Percentiles rank a stretch among this genome's conserved stretches.
Evolutionary conservation across 805 yeast genomes (phyloP).

Genomic region (Zygotorulaspora chibaensis): DNA sequence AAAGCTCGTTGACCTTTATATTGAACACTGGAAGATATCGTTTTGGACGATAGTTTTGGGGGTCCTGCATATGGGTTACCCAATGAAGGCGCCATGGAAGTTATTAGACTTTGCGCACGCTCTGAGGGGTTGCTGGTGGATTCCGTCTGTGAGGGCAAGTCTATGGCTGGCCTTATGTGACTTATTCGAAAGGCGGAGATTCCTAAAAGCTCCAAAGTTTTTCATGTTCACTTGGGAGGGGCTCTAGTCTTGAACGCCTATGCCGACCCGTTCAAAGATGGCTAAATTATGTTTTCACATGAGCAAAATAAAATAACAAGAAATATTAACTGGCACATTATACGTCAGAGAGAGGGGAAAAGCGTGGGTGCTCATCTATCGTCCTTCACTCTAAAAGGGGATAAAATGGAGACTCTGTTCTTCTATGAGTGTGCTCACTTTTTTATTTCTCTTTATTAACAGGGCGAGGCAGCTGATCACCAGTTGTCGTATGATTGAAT

Average conservation of each 20-base stretch:
- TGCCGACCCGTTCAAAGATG: constrained; percentile 7
- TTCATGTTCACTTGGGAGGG: constrained; percentile 35
- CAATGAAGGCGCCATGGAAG: constrained; percentile 37
- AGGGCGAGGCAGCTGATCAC: too few relatives aligned
- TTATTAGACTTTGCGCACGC: constrained; percentile 35
- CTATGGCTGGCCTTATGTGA: constrained; percentile 35
- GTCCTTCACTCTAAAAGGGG: too few relatives aligned
- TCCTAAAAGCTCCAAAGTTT: constrained; percentile 30
- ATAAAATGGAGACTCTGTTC: too few relatives aligned
- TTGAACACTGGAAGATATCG: constrained; percentile 25
- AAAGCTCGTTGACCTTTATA: constrained; percentile 31
- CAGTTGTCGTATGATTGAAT: too few relatives aligned
- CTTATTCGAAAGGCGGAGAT: constrained; percentile 27
- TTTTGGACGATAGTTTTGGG: constrained; percentile 34
- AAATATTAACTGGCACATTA: too few relatives aligned
- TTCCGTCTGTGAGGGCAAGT: constrained; percentile 38
- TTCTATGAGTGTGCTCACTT: too few relatives aligned
- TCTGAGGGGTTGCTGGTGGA: constrained; percentile 38
- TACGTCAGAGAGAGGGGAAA: too few relatives aligned
- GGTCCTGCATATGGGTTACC: constrained; percentile 36
- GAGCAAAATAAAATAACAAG: too few relatives aligned
- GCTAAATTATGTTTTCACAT: too few relatives aligned
- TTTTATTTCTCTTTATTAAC: too few relatives aligned
- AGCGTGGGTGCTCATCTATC: too few relatives aligned
- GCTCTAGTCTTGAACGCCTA: constrained; percentile 28